A percentile compares a stretch with the other conserved stretches of the same genome.
Conservation (phyloP, 208 protist species). For the Herpetomonas tarakana region DNA sequence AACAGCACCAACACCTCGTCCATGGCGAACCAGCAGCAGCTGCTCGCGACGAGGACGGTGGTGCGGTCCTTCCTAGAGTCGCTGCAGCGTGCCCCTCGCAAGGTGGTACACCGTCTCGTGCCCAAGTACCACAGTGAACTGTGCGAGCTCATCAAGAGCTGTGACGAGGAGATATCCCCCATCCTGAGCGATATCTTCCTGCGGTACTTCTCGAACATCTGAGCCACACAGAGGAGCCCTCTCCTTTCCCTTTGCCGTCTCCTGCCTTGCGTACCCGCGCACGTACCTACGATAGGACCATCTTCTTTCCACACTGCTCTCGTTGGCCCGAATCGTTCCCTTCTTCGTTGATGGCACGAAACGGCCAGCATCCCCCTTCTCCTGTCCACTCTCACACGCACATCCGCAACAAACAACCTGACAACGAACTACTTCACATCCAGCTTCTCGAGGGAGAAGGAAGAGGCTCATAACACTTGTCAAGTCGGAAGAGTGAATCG, state of each 20-base stretch:
- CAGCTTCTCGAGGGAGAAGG: too few relatives aligned
- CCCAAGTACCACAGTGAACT: constrained; percentile 1
- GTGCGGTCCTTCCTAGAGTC: constrained; percentile 4
- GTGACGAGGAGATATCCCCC: neutral
- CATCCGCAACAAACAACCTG: too few relatives aligned
- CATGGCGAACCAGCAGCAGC: constrained; percentile 4
- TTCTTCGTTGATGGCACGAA: too few relatives aligned
- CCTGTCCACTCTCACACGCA: neutral
- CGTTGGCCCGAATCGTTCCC: too few relatives aligned
- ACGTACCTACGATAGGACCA: too few relatives aligned
- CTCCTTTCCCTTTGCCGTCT: constrained; percentile 9
- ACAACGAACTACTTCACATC: too few relatives aligned
- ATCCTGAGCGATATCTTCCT: neutral
- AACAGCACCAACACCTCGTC: neutral
- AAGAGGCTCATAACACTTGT: too few relatives aligned
- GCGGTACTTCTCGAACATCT: neutral
- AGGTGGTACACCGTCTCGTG: neutral
- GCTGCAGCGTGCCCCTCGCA: neutral
- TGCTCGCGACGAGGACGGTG: neutral
- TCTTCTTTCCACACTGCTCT: too few relatives aligned
- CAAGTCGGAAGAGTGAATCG: too few relatives aligned
- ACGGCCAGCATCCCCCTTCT: too few relatives aligned
- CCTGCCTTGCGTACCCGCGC: too few relatives aligned
- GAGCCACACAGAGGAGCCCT: neutral
- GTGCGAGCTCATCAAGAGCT: constrained; percentile 4